Conservation (phyloP, 768 basidiomycete species). For the Boletus sp. region DNA sequence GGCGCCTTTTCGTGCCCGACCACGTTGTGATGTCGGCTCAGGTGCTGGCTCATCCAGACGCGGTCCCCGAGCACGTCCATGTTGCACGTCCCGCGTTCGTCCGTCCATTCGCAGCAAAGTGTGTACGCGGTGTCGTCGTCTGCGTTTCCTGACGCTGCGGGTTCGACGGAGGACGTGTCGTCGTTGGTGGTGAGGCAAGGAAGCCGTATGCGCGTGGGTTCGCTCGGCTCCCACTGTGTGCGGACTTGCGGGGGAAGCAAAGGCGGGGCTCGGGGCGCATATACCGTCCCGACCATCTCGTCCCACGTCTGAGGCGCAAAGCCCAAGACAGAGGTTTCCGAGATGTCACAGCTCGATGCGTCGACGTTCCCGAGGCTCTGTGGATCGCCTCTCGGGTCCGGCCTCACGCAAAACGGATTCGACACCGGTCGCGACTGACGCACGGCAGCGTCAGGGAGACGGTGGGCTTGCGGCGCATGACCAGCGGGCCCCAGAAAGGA, state of each 20-base stretch:
- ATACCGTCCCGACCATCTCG: background rate
- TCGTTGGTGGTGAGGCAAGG: background rate
- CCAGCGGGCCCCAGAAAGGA: background rate
- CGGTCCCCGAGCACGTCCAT: slow-evolving; percentile 17
- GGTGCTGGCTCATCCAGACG: slow-evolving; percentile 26
- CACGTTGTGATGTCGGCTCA: slow-evolving; percentile 18
- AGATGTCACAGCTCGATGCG: background rate
- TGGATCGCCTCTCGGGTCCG: background rate
- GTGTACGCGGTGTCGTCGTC: slow-evolving; percentile 8
- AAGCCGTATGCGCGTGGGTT: background rate
- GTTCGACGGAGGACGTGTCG: background rate
- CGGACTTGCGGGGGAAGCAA: background rate
- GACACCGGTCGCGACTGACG: background rate
- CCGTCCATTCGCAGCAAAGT: slow-evolving; percentile 23
- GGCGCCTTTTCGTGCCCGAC: slow-evolving; percentile 18
- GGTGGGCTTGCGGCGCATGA: background rate
- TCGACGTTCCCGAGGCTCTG: background rate
- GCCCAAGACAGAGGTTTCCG: background rate
- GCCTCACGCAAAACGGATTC: background rate
- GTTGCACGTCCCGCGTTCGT: slow-evolving; percentile 19
- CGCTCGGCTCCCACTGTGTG: background rate
- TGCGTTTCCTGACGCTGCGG: background rate
- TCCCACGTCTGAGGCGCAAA: slow-evolving; percentile 9
- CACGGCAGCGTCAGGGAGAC: background rate
- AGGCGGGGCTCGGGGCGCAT: background rate